Percentiles rank a stretch among this genome's conserved stretches.
These are phyloP conservation scores for Backusella mclennaniae DNA, from an alignment of 192 early-diverging fungal species.

Conservation along the genomic window DNA sequence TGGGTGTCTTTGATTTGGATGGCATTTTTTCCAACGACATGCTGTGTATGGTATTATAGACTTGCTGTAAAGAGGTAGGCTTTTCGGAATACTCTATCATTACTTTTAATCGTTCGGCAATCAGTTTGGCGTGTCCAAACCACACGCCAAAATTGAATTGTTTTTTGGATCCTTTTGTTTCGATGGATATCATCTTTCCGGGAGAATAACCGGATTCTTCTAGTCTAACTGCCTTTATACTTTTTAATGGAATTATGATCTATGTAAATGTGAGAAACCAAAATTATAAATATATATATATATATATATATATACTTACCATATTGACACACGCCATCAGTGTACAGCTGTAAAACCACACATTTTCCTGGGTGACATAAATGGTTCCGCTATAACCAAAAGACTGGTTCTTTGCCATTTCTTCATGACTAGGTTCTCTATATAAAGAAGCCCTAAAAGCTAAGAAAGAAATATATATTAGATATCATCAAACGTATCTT, in stretches of 20 bases:
- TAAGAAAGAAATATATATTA: constrained; percentile 10
- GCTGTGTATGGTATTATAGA: not conserved
- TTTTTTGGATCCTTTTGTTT: not conserved
- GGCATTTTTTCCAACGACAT: not conserved
- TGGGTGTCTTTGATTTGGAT: constrained; percentile 6
- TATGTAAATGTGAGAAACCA: constrained; percentile 11
- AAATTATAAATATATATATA: not conserved
- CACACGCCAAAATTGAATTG: constrained; percentile 20
- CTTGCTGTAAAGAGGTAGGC: constrained; percentile 11
- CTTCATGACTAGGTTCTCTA: constrained; percentile 1
- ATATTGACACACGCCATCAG: constrained; percentile 62
- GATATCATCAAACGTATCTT: constrained; percentile 11
- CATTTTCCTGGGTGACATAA: constrained; percentile 56
- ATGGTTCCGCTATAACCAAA: constrained; percentile 45
- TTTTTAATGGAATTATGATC: constrained; percentile 41
- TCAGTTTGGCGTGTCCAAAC: constrained; percentile 20
- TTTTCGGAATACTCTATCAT: constrained; percentile 16
- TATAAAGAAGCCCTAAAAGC: constrained; percentile 27
- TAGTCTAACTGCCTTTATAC: constrained; percentile 39
- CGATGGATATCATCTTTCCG: constrained; percentile 18
- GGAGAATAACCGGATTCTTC: constrained; percentile 13
- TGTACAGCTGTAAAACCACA: constrained; percentile 64
- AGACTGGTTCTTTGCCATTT: not conserved
- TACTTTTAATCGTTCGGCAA: constrained; percentile 17
- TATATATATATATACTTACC: constrained; percentile 24